Evolutionary conservation across 768 basidiomycete species (phyloP), one percentile per base, ranked within the genome.

Genomic region (Cystofilobasidium bisporidii): DNA sequence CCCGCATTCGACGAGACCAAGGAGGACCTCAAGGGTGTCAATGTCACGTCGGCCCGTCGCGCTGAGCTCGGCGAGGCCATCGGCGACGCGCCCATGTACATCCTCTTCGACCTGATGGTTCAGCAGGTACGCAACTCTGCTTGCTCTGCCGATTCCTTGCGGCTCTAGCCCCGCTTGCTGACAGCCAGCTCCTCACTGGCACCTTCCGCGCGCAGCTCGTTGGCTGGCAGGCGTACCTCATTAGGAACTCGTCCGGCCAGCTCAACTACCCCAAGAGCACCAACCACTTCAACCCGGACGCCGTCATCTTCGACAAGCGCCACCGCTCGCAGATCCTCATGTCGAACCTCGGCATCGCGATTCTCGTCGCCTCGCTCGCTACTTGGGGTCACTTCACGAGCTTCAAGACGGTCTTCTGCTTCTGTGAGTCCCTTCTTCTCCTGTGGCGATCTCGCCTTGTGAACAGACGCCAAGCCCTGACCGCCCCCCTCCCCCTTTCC

Each of bases 221-320:
- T 63, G 94, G 94, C 60, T 96, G 89, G 89, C 89, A 86, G n/a
- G 77, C 85, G 56, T 96, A 97, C 79, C 77, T 97, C 68, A 79
- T 85, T 67, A 75, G 76, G 43, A 99, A 99, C 75, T 85, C 90
- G 20, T 87, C 89, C 65, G 91, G 94, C 32, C 94, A 96, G 77
- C n/a, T 47, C 41, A 63, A 68, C 38, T 56, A 65, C 57, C 61
- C 43, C 58, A 26, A 41, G 26, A 45, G 57, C 18, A 55, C 96
- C 79, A 82, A 81, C 70, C 89, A 93, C 68, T 69, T 92, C 17
- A 76, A 71, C 18, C 81, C 91, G 12, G 53, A 56, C 53, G 53
- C 53, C 28, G 81, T 82, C 72, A 87, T 97, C 83, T 98, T 91
- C 77, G 80, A 83, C 18, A 81, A 87, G 26, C 84, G 87, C 70